Conservation (phyloP, 805 yeast genomes). For the Suhomyces kilbournensis region DNA sequence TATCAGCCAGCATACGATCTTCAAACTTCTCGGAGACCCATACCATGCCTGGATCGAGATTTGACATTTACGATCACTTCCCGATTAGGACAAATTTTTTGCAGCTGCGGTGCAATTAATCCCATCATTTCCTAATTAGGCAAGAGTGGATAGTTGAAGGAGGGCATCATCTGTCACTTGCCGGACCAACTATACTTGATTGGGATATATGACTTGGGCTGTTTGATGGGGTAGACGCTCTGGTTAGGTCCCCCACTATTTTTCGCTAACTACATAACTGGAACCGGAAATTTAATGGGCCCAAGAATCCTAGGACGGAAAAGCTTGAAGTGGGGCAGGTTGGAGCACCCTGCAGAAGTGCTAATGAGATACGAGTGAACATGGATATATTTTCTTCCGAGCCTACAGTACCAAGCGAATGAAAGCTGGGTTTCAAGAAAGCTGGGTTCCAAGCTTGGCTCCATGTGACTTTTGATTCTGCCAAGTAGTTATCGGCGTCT, state of each 20-base stretch:
- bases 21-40: background rate
- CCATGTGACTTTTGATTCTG: background rate
- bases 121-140: constrained; percentile 8
- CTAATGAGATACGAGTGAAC: background rate
- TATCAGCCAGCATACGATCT: background rate
- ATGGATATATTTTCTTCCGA: background rate
- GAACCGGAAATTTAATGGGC: background rate
- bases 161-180: background rate
- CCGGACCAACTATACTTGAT: background rate
- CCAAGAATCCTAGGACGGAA: background rate
- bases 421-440: too few relatives aligned
- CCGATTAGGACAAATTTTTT: constrained; percentile 7
- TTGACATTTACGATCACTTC: constrained; percentile 3
- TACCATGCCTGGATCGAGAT: background rate
- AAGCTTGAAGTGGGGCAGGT: background rate
- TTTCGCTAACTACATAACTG: background rate
- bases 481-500: background rate
- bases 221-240: background rate
- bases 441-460: background rate
- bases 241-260: background rate
- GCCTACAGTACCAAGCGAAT: background rate
- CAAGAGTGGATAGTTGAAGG: background rate
- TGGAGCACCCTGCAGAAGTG: background rate
- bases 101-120: constrained; percentile 4
- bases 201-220: background rate